Evolutionary conservation across 1,284 basidiomycete genomes (phyloP), one percentile per base, ranked within the genome.

Genomic region (Fistulinella staudtii): DNA sequence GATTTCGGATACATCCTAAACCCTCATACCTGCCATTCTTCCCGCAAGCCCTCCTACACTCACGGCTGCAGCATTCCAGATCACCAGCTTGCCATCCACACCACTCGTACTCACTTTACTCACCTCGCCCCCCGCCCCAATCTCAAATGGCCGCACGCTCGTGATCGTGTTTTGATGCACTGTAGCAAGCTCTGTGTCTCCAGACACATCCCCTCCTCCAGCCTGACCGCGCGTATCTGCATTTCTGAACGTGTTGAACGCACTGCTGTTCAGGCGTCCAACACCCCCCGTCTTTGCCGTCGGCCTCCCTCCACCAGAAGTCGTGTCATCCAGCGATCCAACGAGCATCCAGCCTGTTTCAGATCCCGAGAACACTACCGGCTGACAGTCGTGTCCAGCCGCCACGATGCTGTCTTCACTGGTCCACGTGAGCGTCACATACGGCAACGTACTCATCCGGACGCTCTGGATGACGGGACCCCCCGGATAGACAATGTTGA

Each of bases 91-190:
- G 5, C 96, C 96, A 68, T 99, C 96, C 22, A 94, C 89, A 8
- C 93, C 96, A n/a, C 83, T 86, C 14, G 94, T 97, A 62, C 87
- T 92, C 46, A 99, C 85, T 55, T 78, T 79, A 36, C 71, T 74
- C 7, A 97, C 85, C 4, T 76, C 68, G 0, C 79, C 80, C 17
- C 74, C 79, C 2, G 70, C 63, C 0, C 65, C 71, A 50, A 76
- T 77, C 49, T 85, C 84, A 57, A 90, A 95, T 21, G 87, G 71
- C 45, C 91, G 74, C 36, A 96, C 75, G 54, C 75, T 85, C n/a
- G 93, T 98, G 68, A 99, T 98, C 33, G 94, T 96, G 72, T 99
- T 99, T 75, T 98, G 95, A 67, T 99, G 96, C 33, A 96, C 80
- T 3, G 95, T 99, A 61, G 76, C 73, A 50, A 91, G 72, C 64